Conservation (phyloP, 1,139 yeast species). For the Scheffersomyces parashehatae region DNA sequence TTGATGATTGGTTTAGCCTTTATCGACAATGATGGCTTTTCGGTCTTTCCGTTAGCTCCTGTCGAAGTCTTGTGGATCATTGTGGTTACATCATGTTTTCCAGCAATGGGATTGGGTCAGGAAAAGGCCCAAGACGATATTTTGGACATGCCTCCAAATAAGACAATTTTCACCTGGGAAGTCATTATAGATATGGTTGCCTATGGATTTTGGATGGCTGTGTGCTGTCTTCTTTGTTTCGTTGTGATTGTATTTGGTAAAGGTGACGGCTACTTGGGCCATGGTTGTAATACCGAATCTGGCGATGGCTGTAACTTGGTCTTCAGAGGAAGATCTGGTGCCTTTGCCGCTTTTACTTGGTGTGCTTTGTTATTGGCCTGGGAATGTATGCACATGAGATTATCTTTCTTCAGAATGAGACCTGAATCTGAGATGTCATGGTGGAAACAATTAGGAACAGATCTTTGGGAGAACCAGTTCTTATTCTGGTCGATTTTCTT, state of each 20-base stretch:
- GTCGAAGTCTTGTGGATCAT: slow-evolving; percentile 40
- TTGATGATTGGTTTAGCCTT: slow-evolving; percentile 40
- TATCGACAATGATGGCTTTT: slow-evolving; percentile 29
- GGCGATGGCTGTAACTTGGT: slow-evolving; percentile 20
- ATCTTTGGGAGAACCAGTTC: slow-evolving; percentile 25
- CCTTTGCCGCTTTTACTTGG: slow-evolving; percentile 31
- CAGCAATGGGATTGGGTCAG: slow-evolving; percentile 43
- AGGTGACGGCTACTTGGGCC: slow-evolving; percentile 34
- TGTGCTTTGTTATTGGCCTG: slow-evolving; percentile 31
- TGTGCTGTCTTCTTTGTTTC: slow-evolving; percentile 31
- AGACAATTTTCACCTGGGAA: slow-evolving; percentile 32
- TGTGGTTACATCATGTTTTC: slow-evolving; percentile 40
- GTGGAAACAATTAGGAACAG: slow-evolving; percentile 26
- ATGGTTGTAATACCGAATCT: slow-evolving; percentile 23
- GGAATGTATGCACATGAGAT: slow-evolving; percentile 27
- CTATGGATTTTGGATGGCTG: slow-evolving; percentile 40
- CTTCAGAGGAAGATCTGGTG: slow-evolving; percentile 25
- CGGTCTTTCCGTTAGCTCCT: slow-evolving; percentile 38
- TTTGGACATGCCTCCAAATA: slow-evolving; percentile 31
- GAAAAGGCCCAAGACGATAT: slow-evolving; percentile 33
- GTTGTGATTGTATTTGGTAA: slow-evolving; percentile 31
- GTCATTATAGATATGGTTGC: slow-evolving; percentile 33
- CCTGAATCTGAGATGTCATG: slow-evolving; percentile 26
- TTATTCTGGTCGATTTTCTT: slow-evolving; percentile 27
- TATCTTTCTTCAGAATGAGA: slow-evolving; percentile 27